Conservation (phyloP, 306 rosid species). For the Cucurbita argyrosperma region DNA sequence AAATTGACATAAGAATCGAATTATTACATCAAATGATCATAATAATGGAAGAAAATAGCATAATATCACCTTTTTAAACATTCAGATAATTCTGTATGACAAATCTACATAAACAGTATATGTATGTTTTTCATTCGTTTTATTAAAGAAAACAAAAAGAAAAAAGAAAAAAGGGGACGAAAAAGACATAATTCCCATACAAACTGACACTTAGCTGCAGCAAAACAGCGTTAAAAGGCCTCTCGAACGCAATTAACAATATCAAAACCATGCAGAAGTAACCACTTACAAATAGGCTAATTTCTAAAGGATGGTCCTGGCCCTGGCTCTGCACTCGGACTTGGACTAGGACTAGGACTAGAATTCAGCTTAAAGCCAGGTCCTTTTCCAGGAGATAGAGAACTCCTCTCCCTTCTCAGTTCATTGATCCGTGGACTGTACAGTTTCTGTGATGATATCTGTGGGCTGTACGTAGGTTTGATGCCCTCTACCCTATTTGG, state of each 20-base stretch:
- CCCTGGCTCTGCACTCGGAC: conserved; percentile 13
- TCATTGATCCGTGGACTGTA: conserved; percentile 42
- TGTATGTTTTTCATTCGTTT: background rate
- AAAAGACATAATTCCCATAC: background rate
- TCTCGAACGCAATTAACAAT: conserved; percentile 37
- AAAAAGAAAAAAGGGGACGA: background rate
- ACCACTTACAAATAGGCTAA: conserved; percentile 5
- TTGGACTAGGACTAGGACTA: conserved; percentile 14
- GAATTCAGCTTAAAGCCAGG: conserved; percentile 14
- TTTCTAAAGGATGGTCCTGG: conserved; percentile 30
- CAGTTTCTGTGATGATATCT: conserved; percentile 12
- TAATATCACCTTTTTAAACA: background rate
- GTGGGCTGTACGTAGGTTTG: conserved; percentile 43
- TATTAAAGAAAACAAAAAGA: background rate
- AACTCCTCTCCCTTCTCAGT: conserved; percentile 43
- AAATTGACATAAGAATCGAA: too few relatives aligned
- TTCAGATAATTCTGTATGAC: background rate
- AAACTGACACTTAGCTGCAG: background rate
- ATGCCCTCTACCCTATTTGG: conserved; percentile 39
- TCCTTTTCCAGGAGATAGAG: conserved; percentile 18
- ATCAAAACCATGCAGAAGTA: conserved; percentile 9
- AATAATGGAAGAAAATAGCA: background rate
- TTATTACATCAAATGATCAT: background rate
- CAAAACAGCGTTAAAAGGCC: conserved; percentile 22
- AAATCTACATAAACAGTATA: background rate